phyloP scores from a whole-genome alignment of 2,329 filamentous ascomycete genomes.

The Catunica adiposa region DNA sequence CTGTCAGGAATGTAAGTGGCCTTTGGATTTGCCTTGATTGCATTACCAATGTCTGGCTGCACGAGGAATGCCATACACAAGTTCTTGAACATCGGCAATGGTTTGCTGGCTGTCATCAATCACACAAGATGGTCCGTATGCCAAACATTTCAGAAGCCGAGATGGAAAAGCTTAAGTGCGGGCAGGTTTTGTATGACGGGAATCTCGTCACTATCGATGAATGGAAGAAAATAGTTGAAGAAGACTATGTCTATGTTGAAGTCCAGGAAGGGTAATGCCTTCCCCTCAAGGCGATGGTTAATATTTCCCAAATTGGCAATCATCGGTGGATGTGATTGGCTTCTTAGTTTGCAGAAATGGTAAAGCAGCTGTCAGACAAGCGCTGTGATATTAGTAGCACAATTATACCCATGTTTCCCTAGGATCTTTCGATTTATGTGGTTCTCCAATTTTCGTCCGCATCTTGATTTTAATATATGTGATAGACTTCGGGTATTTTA shows the following conservation, averaged over 20 bases:
- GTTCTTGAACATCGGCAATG: neutral
- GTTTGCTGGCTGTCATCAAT: neutral
- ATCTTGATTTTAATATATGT: too few species aligned
- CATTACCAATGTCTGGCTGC: neutral
- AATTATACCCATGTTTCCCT: neutral
- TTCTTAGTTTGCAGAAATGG: neutral
- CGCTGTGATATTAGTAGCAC: neutral
- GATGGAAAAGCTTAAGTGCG: neutral
- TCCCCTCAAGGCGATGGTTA: neutral
- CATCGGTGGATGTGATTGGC: too few species aligned
- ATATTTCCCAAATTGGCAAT: neutral
- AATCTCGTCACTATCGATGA: neutral
- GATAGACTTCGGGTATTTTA: too few species aligned
- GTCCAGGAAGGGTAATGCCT: neutral
- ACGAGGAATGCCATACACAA: neutral
- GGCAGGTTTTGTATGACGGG: neutral
- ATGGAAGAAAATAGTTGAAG: neutral
- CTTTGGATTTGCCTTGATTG: conserved; percentile 1
- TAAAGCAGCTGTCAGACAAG: neutral
- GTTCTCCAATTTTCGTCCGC: neutral
- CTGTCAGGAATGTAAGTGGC: neutral
- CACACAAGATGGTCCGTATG: neutral
- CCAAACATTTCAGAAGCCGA: neutral
- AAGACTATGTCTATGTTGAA: neutral
- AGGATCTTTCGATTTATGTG: neutral